Conservation (phyloP, 306 rosid species). For the Luffa acutangula region DNA sequence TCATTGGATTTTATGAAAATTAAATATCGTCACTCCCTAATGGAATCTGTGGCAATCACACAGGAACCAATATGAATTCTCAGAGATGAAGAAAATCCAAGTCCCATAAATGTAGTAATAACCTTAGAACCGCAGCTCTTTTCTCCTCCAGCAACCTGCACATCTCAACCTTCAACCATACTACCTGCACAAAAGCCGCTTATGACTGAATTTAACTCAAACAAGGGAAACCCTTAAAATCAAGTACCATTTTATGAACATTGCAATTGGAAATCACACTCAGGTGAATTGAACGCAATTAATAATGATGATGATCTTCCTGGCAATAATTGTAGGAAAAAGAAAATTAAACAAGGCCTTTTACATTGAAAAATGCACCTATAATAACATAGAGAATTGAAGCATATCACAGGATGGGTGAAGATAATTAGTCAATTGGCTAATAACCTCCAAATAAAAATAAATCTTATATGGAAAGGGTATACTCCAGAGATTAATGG, state of each 20-base stretch:
- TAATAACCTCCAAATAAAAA: background rate
- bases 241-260: background rate
- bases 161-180: slow-evolving; percentile 84
- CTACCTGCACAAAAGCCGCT: slow-evolving; percentile 62
- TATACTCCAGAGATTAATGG: background rate
- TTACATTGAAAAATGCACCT: background rate
- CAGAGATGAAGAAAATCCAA: slow-evolving; percentile 4
- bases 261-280: slow-evolving; percentile 3
- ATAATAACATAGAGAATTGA: background rate
- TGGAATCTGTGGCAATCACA: background rate
- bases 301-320: background rate
- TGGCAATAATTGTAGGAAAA: background rate
- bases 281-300: background rate
- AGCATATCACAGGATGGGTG: background rate
- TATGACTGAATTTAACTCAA: slow-evolving; percentile 26
- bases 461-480: background rate
- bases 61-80: background rate
- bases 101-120: background rate
- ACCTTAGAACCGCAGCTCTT: slow-evolving; percentile 85
- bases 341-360: background rate
- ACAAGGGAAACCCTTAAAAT: background rate
- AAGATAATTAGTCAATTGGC: background rate
- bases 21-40: background rate
- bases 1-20: background rate
- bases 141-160: slow-evolving; percentile 92